phyloP scores from a whole-genome alignment of 345 rosid genomes.

The Salix udensis region DNA sequence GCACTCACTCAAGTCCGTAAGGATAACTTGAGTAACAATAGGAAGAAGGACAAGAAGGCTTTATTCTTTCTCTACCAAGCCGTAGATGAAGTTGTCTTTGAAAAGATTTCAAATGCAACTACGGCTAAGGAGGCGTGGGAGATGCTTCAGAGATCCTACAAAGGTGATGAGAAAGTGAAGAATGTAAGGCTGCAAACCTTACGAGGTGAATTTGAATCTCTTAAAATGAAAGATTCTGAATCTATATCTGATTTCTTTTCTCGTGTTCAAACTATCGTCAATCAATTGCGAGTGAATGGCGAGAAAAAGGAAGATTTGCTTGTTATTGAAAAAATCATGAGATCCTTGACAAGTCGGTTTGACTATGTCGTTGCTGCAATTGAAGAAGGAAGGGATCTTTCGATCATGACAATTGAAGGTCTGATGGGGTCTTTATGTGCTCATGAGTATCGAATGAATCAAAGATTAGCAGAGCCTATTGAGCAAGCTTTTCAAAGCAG shows the following conservation, averaged over 20 bases:
- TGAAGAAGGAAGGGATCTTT: constrained; percentile 11
- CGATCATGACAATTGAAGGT: not conserved
- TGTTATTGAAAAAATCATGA: constrained; percentile 11
- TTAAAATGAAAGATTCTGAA: not conserved
- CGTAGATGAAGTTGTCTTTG: constrained; percentile 11
- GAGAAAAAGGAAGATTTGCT: not conserved
- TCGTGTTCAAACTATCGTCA: not conserved
- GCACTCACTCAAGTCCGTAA: not conserved
- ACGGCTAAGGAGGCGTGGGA: not conserved
- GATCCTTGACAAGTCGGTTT: not conserved
- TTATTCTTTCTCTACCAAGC: not conserved
- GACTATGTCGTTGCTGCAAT: constrained; percentile 3
- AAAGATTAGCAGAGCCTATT: not conserved
- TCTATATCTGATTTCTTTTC: not conserved
- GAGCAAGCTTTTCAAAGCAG: not conserved
- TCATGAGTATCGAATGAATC: not conserved
- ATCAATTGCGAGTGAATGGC: constrained; percentile 7
- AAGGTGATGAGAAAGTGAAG: constrained; percentile 13
- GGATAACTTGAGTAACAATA: not conserved
- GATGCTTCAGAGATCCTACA: constrained; percentile 6
- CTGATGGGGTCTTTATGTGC: constrained; percentile 10
- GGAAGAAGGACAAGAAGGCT: not conserved
- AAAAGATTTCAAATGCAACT: not conserved
- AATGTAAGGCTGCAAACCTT: constrained; percentile 9
- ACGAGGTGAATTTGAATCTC: not conserved